These are phyloP conservation scores for Flaveria robusta DNA, from an alignment of 129 eudicot genomes.

Conservation along the genomic window DNA sequence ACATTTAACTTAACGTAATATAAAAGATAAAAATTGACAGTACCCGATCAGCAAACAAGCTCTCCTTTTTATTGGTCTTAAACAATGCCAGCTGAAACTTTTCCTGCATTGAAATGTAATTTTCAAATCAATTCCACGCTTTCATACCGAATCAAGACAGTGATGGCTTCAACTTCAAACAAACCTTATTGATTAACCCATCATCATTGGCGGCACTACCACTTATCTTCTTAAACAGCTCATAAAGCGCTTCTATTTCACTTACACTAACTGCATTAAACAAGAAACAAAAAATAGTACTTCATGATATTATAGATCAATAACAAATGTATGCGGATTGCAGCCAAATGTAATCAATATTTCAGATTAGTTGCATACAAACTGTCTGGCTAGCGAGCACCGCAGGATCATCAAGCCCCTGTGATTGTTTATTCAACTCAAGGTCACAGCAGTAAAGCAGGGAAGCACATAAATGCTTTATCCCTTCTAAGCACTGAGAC, in stretches of 20 bases:
- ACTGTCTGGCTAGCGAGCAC: conserved; percentile 87
- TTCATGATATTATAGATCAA: background rate
- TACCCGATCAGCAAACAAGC: conserved; percentile 93
- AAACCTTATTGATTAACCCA: conserved; percentile 82
- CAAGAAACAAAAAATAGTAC: background rate
- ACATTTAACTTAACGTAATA: background rate
- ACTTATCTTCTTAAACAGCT: conserved; percentile 86
- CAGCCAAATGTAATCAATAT: background rate
- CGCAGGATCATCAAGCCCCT: conserved; percentile 89
- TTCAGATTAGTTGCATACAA: conserved; percentile 53
- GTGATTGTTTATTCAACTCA: conserved; percentile 62
- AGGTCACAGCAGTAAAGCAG: conserved; percentile 75
- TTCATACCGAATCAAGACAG: background rate
- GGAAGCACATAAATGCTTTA: conserved; percentile 81
- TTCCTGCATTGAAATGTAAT: conserved; percentile 51
- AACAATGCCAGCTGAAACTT: conserved; percentile 91
- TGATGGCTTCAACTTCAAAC: background rate
- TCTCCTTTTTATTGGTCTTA: conserved; percentile 91
- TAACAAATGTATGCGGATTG: background rate
- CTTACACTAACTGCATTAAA: conserved; percentile 84
- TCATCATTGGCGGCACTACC: conserved; percentile 91
- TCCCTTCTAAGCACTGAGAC: conserved; percentile 92
- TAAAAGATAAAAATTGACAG: background rate
- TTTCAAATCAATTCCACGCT: background rate
- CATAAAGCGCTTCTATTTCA: conserved; percentile 90